These are phyloP conservation scores for Fusarium paranaense DNA, from an alignment of 2,329 filamentous ascomycete genomes.

Conservation along the genomic window DNA sequence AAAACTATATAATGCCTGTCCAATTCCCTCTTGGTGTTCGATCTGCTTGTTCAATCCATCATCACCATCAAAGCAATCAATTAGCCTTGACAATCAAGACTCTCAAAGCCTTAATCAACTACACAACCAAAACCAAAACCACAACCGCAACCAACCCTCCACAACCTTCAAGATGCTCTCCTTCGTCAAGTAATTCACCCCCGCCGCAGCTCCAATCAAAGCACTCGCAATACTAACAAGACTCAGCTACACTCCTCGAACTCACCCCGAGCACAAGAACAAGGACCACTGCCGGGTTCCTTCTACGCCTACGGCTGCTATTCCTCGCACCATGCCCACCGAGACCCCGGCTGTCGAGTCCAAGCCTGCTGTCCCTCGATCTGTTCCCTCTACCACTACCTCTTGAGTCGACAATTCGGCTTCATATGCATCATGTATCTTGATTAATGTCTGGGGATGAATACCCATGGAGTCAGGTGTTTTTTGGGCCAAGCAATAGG, in stretches of 20 bases:
- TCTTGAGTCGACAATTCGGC: background rate
- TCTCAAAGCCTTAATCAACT: background rate
- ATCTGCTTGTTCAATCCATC: background rate
- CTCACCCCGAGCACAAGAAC: slow-evolving; percentile 39
- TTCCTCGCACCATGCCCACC: slow-evolving; percentile 20
- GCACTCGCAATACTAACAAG: slow-evolving; percentile 2
- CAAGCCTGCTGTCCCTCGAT: slow-evolving; percentile 26
- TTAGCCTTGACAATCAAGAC: background rate
- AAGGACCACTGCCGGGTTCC: slow-evolving; percentile 37
- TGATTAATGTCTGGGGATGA: slow-evolving; percentile 7
- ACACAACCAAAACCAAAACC: background rate
- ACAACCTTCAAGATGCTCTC: slow-evolving; percentile 31
- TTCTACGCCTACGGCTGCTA: slow-evolving; percentile 22
- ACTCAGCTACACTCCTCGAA: slow-evolving; percentile 35
- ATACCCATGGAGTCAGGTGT: slow-evolving; percentile 28
- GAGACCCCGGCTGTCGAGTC: slow-evolving; percentile 14
- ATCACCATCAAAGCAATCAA: slow-evolving; percentile 11
- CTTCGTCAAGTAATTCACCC: slow-evolving; percentile 32
- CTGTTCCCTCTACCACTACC: slow-evolving; percentile 14
- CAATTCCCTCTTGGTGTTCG: slow-evolving; percentile 5
- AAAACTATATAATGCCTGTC: slow-evolving; percentile 22
- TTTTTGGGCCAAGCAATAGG: slow-evolving; percentile 2
- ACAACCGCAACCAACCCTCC: background rate
- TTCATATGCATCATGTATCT: background rate
- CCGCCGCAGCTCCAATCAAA: background rate